Base-by-base conservation (phyloP, 73 alveolate species). In the Uronychia setigera region DNA sequence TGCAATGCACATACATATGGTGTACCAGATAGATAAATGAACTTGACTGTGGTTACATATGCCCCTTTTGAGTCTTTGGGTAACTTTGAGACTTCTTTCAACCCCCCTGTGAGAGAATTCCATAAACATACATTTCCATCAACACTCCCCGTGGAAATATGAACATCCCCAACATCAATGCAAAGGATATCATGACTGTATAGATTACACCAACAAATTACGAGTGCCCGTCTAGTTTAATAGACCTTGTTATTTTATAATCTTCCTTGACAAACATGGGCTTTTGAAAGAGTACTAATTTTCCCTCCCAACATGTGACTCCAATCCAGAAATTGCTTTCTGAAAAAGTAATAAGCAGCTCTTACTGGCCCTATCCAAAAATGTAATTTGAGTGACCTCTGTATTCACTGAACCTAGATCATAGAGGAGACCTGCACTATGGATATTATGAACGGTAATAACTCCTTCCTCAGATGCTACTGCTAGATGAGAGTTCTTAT, bases 241-340 rank as follows among this genome's bases (percentile, higher is more conserved):
- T 1, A 33, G 26, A 19, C 1, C 1, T 5, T 79, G 35, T 32
- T 1, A 87, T 35, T 26, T 76, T 60, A 76, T 87, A 80, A 30
- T 83, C 75, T 25, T 78, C 75, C 74, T 86, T 86, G 33, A 46
- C 31, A 29, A 79, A 77, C 81, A 79, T 46, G 25, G 93, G 93
- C 19, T 29, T 32, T 32, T 87, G 60, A 26, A 80, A 59, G 58
- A 87, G 34, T 11, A 87, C 93, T 1, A 87, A 81, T 74, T 80
- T 80, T 13, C 89, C 93, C 29, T 87, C 93, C 93, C 93, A 87
- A 0, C 89, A 86, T 1, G 83, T 81, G n/a, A 82, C 88, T 32
- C 77, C 81, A 0, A 87, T 76, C 93, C 93, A 87, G 31, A 78
- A 87, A 83, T 87, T 87, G 33, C 83, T 87, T 67, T 81, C 83